Percentiles rank a stretch among this genome's conserved stretches.
Conservation (phyloP, 805 yeast species). For the Zygosaccharomyces bailii region DNA sequence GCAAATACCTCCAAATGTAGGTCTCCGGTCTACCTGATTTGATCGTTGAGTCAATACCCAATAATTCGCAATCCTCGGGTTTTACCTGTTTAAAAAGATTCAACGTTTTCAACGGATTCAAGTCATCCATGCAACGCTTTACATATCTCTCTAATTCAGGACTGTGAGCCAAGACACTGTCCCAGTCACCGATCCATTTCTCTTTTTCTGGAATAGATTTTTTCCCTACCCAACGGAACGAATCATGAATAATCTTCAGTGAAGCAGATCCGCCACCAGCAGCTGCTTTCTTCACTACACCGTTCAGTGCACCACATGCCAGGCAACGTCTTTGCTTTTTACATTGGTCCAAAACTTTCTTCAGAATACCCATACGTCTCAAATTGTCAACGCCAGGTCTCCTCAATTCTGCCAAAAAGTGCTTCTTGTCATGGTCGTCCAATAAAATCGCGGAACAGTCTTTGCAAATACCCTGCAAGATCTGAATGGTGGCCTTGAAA, state of each 20-base stretch:
- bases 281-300: conserved; percentile 95
- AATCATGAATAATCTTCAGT: conserved; percentile 89
- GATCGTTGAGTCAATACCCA: conserved; percentile 79
- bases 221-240: conserved; percentile 93
- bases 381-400: conserved; percentile 87
- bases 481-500: conserved; percentile 84
- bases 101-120: conserved; percentile 86
- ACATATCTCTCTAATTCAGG: conserved; percentile 88
- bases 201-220: conserved; percentile 79
- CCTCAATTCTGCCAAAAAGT: conserved; percentile 72
- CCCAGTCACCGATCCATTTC: conserved; percentile 84
- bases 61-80: conserved; percentile 85
- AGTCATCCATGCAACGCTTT: conserved; percentile 85
- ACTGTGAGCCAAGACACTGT: conserved; percentile 63
- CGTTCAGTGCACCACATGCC: conserved; percentile 83
- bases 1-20: conserved; percentile 94
- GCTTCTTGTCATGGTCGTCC: conserved; percentile 66
- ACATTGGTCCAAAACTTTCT: conserved; percentile 83
- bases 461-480: conserved; percentile 88
- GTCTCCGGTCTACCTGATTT: conserved; percentile 92
- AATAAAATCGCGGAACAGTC: conserved; percentile 76
- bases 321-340: conserved; percentile 91
- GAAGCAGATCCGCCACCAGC: conserved; percentile 92
- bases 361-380: conserved; percentile 84
- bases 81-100: conserved; percentile 81